Percentiles rank a stretch among this genome's conserved stretches.
phyloP scores from a whole-genome alignment of 495 filamentous ascomycete genomes.

The Annulohypoxylon stygium region DNA sequence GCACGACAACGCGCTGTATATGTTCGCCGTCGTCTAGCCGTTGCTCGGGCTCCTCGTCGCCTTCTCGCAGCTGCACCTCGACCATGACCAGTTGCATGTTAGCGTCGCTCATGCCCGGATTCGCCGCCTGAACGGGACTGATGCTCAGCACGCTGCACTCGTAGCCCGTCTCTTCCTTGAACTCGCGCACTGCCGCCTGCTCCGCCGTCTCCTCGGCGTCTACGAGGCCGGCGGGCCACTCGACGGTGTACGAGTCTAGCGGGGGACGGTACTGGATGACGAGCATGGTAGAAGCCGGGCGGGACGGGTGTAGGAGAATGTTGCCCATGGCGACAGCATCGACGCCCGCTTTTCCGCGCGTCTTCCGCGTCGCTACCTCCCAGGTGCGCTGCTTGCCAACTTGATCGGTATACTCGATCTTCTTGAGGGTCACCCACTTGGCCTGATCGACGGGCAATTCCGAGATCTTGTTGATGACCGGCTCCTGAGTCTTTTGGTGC shows the following conservation, averaged over 20 bases:
- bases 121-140: slow-evolving; percentile 56
- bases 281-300: slow-evolving; percentile 62
- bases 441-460: slow-evolving; percentile 60
- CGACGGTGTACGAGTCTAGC: slow-evolving; percentile 79
- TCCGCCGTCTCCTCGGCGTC: slow-evolving; percentile 83
- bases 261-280: slow-evolving; percentile 81
- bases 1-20: slow-evolving; percentile 82
- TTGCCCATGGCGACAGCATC: slow-evolving; percentile 70
- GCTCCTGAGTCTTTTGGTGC: slow-evolving; percentile 55
- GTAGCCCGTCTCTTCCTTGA: slow-evolving; percentile 93
- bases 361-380: slow-evolving; percentile 68
- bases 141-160: slow-evolving; percentile 53
- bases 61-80: slow-evolving; percentile 73
- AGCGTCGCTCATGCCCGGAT: slow-evolving; percentile 82
- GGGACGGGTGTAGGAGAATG: slow-evolving; percentile 64
- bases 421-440: slow-evolving; percentile 66
- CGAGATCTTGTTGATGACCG: slow-evolving; percentile 60
- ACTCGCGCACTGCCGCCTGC: slow-evolving; percentile 82
- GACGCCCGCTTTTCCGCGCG: slow-evolving; percentile 61
- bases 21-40: slow-evolving; percentile 86
- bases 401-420: slow-evolving; percentile 66
- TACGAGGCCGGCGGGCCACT: slow-evolving; percentile 86
- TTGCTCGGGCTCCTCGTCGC: slow-evolving; percentile 71
- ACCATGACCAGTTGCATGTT: slow-evolving; percentile 87
- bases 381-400: slow-evolving; percentile 63